Conservation (phyloP, 805 yeast genomes). For the Candida stauntonica region DNA sequence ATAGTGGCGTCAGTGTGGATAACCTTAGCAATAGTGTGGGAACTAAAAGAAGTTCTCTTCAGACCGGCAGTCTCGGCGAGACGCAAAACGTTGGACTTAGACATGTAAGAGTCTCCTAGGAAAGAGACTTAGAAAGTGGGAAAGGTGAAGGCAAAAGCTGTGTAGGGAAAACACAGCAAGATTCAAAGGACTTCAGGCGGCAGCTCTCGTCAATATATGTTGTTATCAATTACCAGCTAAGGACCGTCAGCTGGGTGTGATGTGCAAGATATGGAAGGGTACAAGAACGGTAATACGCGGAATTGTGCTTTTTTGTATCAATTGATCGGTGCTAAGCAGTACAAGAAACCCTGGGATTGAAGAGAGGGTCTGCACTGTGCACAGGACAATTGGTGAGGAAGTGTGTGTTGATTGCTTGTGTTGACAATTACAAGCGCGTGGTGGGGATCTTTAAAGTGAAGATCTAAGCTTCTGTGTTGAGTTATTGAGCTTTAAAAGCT, state of each 20-base stretch:
- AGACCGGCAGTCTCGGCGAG: slow-evolving; percentile 24
- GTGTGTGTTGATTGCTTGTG: too few relatives aligned
- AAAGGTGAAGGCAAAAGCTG: background rate
- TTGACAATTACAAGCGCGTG: too few relatives aligned
- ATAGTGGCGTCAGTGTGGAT: slow-evolving; percentile 12
- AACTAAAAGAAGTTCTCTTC: slow-evolving; percentile 11
- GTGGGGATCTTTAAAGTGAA: too few relatives aligned
- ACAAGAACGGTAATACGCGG: slow-evolving; percentile 2
- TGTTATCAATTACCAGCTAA: background rate
- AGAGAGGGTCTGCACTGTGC: too few relatives aligned
- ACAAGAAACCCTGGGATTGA: too few relatives aligned
- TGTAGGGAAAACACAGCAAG: slow-evolving; percentile 7
- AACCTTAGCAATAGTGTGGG: slow-evolving; percentile 3
- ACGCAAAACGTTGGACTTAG: slow-evolving; percentile 21
- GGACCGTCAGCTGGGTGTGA: slow-evolving; percentile 10
- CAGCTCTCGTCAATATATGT: slow-evolving; percentile 42
- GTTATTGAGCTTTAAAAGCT: too few relatives aligned
- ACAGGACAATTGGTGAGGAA: too few relatives aligned
- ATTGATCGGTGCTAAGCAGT: too few relatives aligned
- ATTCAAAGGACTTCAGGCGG: slow-evolving; percentile 37
- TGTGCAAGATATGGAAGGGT: background rate
- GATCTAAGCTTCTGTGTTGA: too few relatives aligned
- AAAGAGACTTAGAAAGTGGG: background rate
- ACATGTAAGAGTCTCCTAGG: slow-evolving; percentile 15
- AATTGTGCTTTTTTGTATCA: slow-evolving; percentile 4